Percentiles rank a stretch among this genome's conserved stretches.
Evolutionary conservation across 306 rosid genomes (phyloP).

Genomic region (Prinsepia uniflora): DNA sequence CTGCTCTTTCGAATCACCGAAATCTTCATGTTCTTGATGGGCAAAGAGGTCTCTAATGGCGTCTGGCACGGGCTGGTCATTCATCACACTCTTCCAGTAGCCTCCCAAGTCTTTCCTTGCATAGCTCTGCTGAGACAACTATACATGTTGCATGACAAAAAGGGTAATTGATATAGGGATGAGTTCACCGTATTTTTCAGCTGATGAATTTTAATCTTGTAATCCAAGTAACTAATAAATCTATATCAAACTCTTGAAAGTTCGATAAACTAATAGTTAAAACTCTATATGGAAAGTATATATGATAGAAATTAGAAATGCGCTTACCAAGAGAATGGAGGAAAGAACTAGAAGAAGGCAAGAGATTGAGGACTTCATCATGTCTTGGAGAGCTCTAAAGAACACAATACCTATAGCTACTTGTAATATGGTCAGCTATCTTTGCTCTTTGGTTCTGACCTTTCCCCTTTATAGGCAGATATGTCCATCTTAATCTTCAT

Average conservation of each 20-base stretch:
- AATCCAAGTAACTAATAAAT: too few relatives aligned
- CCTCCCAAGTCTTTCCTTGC: conserved; percentile 53
- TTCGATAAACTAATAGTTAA: too few relatives aligned
- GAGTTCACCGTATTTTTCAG: too few relatives aligned
- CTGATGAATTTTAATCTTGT: too few relatives aligned
- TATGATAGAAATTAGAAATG: conserved; percentile 1
- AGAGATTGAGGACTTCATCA: conserved; percentile 38
- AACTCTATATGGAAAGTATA: background rate
- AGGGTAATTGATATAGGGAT: background rate
- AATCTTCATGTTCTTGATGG: conserved; percentile 22
- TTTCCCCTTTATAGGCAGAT: conserved; percentile 4
- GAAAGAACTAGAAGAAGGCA: conserved; percentile 31
- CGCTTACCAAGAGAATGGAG: conserved; percentile 55
- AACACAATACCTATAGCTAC: background rate
- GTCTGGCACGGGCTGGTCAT: conserved; percentile 62
- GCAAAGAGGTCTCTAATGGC: conserved; percentile 45
- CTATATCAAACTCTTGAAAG: too few relatives aligned
- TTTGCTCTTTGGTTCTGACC: background rate
- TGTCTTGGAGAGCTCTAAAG: conserved; percentile 11
- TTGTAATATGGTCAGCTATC: background rate
- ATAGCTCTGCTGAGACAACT: conserved; percentile 37
- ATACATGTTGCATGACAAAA: background rate
- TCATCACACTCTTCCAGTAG: conserved; percentile 61
- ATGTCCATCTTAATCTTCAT: background rate
- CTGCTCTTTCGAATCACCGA: conserved; percentile 6